Conservation (phyloP, 345 rosid species). For the Salix koriyanagi region DNA sequence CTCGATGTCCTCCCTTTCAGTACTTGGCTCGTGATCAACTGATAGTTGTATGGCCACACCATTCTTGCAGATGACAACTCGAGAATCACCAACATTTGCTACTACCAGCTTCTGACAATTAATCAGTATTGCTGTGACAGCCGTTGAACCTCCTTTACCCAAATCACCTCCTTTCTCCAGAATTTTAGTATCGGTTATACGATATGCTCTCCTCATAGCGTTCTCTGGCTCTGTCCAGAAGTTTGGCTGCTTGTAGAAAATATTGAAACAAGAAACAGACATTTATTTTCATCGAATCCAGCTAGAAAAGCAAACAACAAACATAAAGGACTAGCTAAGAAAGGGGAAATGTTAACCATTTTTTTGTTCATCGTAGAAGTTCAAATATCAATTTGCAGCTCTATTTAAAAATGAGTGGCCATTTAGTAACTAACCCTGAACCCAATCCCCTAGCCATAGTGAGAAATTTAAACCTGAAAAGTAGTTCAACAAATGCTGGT, state of each 20-base stretch:
- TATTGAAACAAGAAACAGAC: background rate
- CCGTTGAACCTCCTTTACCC: conserved; percentile 93
- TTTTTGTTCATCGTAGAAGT: background rate
- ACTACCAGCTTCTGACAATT: conserved; percentile 67
- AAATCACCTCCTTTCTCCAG: conserved; percentile 63
- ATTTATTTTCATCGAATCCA: background rate
- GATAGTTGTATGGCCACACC: conserved; percentile 76
- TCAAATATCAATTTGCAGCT: background rate
- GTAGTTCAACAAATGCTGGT: background rate
- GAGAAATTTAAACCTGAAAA: background rate
- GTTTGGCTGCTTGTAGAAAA: conserved; percentile 41
- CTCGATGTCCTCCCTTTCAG: conserved; percentile 65
- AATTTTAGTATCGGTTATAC: conserved; percentile 55
- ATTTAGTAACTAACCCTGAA: background rate
- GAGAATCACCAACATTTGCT: conserved; percentile 92
- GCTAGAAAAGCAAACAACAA: background rate
- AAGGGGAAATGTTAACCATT: background rate
- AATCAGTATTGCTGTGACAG: conserved; percentile 81
- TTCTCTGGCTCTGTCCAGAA: conserved; percentile 72
- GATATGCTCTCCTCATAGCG: conserved; percentile 71
- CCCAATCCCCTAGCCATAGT: background rate
- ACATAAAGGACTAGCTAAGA: background rate
- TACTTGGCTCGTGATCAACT: conserved; percentile 79
- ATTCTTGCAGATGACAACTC: conserved; percentile 71
- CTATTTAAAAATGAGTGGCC: background rate